Evolutionary conservation across 495 filamentous ascomycete species (phyloP).

Genomic region (Neurospora intermedia): DNA sequence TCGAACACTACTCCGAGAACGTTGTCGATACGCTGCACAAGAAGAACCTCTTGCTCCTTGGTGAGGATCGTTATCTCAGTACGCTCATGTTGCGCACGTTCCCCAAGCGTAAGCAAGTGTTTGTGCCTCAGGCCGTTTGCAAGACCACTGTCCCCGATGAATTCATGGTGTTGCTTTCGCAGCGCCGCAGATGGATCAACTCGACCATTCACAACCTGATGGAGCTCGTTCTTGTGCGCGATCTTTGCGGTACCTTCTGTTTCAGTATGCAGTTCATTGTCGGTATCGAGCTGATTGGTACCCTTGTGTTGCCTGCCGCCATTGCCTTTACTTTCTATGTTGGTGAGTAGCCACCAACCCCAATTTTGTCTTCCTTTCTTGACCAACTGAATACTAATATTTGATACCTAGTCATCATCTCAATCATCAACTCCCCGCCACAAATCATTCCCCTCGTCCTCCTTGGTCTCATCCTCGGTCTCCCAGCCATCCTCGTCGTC

Average conservation of each 20-base stretch:
- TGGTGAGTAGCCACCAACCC: conserved; percentile 41
- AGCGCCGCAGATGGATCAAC: conserved; percentile 98
- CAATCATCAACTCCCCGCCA: conserved; percentile 71
- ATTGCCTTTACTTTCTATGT: conserved; percentile 97
- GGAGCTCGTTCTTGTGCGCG: conserved; percentile 89
- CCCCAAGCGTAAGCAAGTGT: conserved; percentile 97
- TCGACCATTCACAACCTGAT: conserved; percentile 98
- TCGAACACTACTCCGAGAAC: conserved; percentile 98
- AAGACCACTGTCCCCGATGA: conserved; percentile 94
- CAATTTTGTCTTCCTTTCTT: background rate
- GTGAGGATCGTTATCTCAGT: conserved; percentile 93
- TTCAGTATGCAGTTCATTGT: conserved; percentile 99
- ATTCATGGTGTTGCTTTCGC: conserved; percentile 86
- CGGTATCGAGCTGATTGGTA: conserved; percentile 91
- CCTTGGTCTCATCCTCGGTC: conserved; percentile 82
- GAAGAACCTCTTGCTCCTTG: conserved; percentile 92
- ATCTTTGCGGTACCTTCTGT: conserved; percentile 98
- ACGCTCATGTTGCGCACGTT: conserved; percentile 98
- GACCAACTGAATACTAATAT: background rate
- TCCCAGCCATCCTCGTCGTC: conserved; percentile 86
- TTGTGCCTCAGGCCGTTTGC: conserved; percentile 96
- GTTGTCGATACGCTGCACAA: conserved; percentile 98
- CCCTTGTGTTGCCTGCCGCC: conserved; percentile 86
- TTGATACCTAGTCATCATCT: conserved; percentile 59
- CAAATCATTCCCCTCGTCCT: conserved; percentile 89